These are phyloP conservation scores for Haplosporangium sp. DNA, from an alignment of 371 early-diverging fungal genomes.

Conservation along the genomic window DNA sequence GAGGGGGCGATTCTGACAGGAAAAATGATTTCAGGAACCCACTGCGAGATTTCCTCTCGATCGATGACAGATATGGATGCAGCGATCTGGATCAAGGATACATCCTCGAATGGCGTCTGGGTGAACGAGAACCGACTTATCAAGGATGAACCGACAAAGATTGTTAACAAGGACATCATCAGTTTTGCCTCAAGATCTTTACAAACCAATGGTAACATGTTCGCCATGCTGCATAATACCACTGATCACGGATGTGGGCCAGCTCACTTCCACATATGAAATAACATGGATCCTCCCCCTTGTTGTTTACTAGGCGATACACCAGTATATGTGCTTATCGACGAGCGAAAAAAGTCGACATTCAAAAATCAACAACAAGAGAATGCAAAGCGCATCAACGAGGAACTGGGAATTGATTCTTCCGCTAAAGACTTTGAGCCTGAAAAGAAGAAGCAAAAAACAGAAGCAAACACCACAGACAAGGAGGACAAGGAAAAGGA, in stretches of 20 bases:
- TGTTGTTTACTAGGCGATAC: background rate
- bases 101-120: constrained; percentile 50
- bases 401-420: background rate
- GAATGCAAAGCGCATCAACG: constrained; percentile 6
- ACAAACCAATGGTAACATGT: constrained; percentile 4
- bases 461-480: background rate
- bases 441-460: constrained; percentile 21
- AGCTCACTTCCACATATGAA: too few relatives aligned
- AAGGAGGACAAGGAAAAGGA: constrained; percentile 16
- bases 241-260: too few relatives aligned
- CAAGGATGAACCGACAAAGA: constrained; percentile 29
- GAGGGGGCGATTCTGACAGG: constrained; percentile 19
- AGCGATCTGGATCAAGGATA: constrained; percentile 45
- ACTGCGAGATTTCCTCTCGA: constrained; percentile 36
- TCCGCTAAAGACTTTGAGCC: constrained; percentile 1
- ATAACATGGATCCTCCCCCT: too few relatives aligned
- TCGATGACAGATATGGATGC: constrained; percentile 27
- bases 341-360: constrained; percentile 14
- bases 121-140: constrained; percentile 31
- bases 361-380: constrained; percentile 6
- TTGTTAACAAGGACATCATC: constrained; percentile 30
- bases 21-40: constrained; percentile 15
- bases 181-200: constrained; percentile 11
- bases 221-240: too few relatives aligned
- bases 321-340: constrained; percentile 33